These are phyloP conservation scores for Sanguinoderma infundibulare DNA, from an alignment of 1,284 basidiomycete genomes.

Conservation along the genomic window DNA sequence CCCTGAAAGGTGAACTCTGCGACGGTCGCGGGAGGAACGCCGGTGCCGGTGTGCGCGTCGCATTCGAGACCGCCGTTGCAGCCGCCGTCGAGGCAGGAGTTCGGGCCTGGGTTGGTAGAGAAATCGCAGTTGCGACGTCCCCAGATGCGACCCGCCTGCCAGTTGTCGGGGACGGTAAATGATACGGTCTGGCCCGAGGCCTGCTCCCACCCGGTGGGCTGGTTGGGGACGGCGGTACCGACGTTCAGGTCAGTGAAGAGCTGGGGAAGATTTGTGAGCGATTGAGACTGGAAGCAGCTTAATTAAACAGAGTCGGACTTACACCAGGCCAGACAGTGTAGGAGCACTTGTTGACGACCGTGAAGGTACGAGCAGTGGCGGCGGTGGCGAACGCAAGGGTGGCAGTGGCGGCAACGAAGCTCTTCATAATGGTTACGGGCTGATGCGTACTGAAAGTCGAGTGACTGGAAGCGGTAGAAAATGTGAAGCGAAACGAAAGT, in stretches of 20 bases:
- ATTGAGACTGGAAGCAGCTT: no score
- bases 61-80: slow-evolving; percentile 53
- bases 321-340: slow-evolving; percentile 25
- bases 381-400: slow-evolving; percentile 7
- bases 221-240: slow-evolving; percentile 32
- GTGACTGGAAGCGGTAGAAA: background rate
- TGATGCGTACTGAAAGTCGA: background rate
- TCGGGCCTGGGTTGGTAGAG: slow-evolving; percentile 41
- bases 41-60: slow-evolving; percentile 43
- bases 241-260: slow-evolving; percentile 39
- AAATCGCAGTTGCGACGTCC: slow-evolving; percentile 52
- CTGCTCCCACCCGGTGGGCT: slow-evolving; percentile 40
- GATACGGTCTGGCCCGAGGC: slow-evolving; percentile 32
- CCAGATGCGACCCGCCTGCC: slow-evolving; percentile 46
- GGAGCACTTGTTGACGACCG: slow-evolving; percentile 26
- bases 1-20: slow-evolving; percentile 47
- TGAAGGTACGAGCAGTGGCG: slow-evolving; percentile 20
- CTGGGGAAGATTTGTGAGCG: slow-evolving; percentile 12
- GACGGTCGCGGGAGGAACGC: slow-evolving; percentile 48
- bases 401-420: slow-evolving; percentile 4
- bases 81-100: slow-evolving; percentile 47
- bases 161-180: slow-evolving; percentile 43
- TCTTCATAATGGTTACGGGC: slow-evolving; percentile 4
- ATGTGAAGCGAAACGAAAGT: background rate
- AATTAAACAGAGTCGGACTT: background rate